Conservation (phyloP, 2,329 filamentous ascomycete genomes). For the Fusarium hostae region DNA sequence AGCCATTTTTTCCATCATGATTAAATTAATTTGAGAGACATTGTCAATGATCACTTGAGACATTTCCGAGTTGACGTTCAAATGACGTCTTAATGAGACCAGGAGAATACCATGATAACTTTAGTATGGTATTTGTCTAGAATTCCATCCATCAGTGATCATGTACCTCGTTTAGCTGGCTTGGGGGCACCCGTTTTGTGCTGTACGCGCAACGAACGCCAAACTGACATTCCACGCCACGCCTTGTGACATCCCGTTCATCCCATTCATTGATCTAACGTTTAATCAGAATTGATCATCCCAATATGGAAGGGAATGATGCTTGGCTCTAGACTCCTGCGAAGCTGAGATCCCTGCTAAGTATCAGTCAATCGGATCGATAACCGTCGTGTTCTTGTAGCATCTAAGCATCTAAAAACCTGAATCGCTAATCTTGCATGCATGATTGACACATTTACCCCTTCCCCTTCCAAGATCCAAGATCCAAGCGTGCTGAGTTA, state of each 20-base stretch:
- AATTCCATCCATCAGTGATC: background rate
- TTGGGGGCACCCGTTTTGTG: background rate
- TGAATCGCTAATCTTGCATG: conserved; percentile 1
- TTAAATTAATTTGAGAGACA: background rate
- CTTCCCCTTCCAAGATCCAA: background rate
- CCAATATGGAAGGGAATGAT: background rate
- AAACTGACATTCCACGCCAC: background rate
- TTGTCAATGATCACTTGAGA: background rate
- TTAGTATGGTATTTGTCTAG: background rate
- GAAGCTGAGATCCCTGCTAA: background rate
- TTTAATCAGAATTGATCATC: background rate
- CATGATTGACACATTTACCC: background rate
- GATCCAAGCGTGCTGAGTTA: background rate
- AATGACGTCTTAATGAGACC: background rate
- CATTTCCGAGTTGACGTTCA: background rate
- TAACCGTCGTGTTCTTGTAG: background rate
- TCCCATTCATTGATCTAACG: background rate
- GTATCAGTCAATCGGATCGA: background rate
- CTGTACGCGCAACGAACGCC: background rate
- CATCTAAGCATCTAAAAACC: background rate
- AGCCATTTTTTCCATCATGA: background rate
- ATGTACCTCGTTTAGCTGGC: too few species aligned
- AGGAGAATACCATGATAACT: background rate
- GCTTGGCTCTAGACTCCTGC: background rate
- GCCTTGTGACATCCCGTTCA: background rate